Conservation (phyloP, 139 green algal genomes). For the Chlorella vulgaris region DNA sequence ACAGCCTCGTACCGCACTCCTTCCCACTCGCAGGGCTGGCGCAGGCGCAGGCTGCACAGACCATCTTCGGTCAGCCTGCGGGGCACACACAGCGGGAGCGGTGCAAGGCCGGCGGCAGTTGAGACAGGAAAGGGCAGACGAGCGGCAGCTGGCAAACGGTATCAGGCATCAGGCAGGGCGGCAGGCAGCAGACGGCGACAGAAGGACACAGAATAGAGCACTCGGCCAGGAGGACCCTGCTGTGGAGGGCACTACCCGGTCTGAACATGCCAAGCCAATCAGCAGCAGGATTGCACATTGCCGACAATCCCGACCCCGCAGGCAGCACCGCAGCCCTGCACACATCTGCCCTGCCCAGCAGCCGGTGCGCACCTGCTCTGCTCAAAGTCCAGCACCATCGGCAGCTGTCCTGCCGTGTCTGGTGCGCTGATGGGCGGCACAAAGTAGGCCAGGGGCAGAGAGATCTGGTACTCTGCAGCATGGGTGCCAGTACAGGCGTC, state of each 20-base stretch:
- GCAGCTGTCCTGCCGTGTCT: neutral
- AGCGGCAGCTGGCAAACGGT: neutral
- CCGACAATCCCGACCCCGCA: too few species aligned
- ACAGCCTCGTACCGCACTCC: conserved; percentile 10
- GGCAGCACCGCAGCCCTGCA: neutral
- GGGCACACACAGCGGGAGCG: neutral
- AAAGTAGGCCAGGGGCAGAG: conserved; percentile 27
- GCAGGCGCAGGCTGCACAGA: conserved; percentile 24
- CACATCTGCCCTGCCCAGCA: too few species aligned
- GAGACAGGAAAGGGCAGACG: neutral
- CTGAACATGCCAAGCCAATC: too few species aligned
- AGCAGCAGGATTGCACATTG: too few species aligned
- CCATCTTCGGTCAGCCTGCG: conserved; percentile 5
- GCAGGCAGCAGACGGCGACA: neutral
- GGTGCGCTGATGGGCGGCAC: conserved; percentile 1
- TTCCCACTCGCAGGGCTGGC: conserved; percentile 23
- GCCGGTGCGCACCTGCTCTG: conserved; percentile 14
- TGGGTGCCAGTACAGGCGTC: too few species aligned
- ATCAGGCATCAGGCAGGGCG: neutral
- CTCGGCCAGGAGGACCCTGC: neutral
- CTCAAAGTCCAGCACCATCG: conserved; percentile 17
- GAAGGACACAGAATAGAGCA: neutral
- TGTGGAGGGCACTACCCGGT: too few species aligned
- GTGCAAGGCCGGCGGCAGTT: neutral
- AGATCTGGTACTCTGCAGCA: conserved; percentile 1